Base-by-base conservation (phyloP, 164 flowering plant genomes). In the Magnolia changhungtana region DNA sequence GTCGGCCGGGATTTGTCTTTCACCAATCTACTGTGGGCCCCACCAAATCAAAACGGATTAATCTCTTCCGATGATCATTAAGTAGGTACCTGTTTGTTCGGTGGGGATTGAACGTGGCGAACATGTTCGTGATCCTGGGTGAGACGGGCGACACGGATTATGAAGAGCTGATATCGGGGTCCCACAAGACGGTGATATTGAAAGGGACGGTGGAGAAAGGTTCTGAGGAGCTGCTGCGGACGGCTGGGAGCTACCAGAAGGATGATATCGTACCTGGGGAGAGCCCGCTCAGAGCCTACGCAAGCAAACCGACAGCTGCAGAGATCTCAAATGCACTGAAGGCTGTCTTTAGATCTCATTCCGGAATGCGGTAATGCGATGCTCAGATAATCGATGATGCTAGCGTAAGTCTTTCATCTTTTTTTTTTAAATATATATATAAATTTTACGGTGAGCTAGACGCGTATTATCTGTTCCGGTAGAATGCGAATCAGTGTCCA, bases 71-170 rank as follows among this genome's bases (percentile, higher is more conserved):
- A 4, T 63, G 71, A 23, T 74, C 24, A 72, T 75, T 29, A 52
- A 14, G 20, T 59, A 92, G 99, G 91, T 94, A 94, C 85, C 85
- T 96, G 4, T 94, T 92, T 64, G 98, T 94, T 10, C 94, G 99
- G 7, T 96, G 99, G 99, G 88, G 94, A 75, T 50, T 94, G 79
- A 91, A 92, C 23, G 91, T 94, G 1, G 88, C 97, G 24, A 94
- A 93, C 83, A 91, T 96, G 97, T 90, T 69, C 61, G 96, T 96
- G 45, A 68, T 96, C 70, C 86, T 91, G 18, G 98, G 99, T 1
- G 99, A 94, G 73, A 84, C 85, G 0, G 98, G 98, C 2, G 99
- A 96, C 74, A 91, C 98, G 0, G 99, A 96, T 74, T 83, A 91
- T 71, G 99, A 96, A 73, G 99, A 92, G 76, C 78, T 94, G 77